Conservation (phyloP, 2,329 filamentous ascomycete species). For the Cercospora berteroae region DNA sequence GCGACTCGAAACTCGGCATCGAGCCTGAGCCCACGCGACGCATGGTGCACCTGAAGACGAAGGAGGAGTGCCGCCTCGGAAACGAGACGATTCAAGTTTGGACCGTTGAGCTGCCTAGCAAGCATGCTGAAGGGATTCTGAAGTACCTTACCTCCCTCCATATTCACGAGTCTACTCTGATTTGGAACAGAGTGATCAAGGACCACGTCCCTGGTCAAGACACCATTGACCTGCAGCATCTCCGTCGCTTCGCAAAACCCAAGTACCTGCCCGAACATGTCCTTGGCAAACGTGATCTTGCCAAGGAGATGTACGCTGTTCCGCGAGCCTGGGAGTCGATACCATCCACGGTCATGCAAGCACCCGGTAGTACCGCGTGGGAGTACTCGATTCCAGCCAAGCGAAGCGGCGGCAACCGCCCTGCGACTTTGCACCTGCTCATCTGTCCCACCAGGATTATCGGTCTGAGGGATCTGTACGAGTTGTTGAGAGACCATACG, state of each 20-base stretch:
- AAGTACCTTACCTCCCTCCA: slow-evolving; percentile 51
- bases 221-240: slow-evolving; percentile 53
- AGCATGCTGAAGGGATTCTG: slow-evolving; percentile 69
- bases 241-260: slow-evolving; percentile 71
- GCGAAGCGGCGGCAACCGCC: slow-evolving; percentile 46
- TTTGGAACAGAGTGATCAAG: slow-evolving; percentile 45
- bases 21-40: slow-evolving; percentile 27
- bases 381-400: slow-evolving; percentile 60
- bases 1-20: slow-evolving; percentile 24
- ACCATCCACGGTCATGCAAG: slow-evolving; percentile 34
- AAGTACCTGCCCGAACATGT: slow-evolving; percentile 39
- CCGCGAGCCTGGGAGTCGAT: slow-evolving; percentile 36
- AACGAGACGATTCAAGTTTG: slow-evolving; percentile 60
- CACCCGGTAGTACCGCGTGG: slow-evolving; percentile 41
- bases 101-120: slow-evolving; percentile 69
- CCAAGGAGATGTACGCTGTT: slow-evolving; percentile 37
- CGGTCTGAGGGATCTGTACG: slow-evolving; percentile 53
- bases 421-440: slow-evolving; percentile 50
- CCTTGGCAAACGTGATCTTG: slow-evolving; percentile 33
- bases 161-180: slow-evolving; percentile 6
- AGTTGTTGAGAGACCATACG: slow-evolving; percentile 39
- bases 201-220: slow-evolving; percentile 45
- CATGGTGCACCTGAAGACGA: slow-evolving; percentile 48
- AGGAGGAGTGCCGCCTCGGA: slow-evolving; percentile 50
- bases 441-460: slow-evolving; percentile 54